A percentile compares a stretch with the other conserved stretches of the same genome.
Evolutionary conservation across 306 rosid species (phyloP).

Genomic region (Acacia melanoxylon): DNA sequence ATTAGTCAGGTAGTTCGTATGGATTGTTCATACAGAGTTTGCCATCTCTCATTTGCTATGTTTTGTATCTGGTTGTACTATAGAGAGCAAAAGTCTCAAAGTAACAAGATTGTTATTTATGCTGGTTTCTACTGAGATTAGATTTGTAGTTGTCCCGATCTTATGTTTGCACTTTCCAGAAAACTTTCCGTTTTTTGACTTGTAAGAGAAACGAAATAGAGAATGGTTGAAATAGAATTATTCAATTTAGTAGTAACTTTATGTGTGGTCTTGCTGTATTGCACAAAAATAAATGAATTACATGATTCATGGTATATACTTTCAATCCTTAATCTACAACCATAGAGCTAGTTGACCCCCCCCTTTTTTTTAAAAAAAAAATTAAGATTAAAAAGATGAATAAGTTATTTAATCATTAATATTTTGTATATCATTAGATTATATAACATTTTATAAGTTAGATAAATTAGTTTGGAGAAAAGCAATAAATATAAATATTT

Average conservation of each 20-base stretch:
- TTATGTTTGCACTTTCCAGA: not conserved
- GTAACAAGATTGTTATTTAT: not conserved
- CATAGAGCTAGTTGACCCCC: too few relatives aligned
- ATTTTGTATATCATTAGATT: too few relatives aligned
- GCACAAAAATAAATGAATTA: not conserved
- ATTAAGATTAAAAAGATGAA: too few relatives aligned
- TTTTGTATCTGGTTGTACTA: constrained; percentile 13
- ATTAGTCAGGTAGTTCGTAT: not conserved
- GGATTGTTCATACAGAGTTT: not conserved
- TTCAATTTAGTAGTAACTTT: not conserved
- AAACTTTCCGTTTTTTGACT: not conserved
- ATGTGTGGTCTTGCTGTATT: not conserved
- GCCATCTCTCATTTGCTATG: not conserved
- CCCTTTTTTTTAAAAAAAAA: too few relatives aligned
- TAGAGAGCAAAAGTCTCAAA: not conserved
- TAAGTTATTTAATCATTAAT: too few relatives aligned
- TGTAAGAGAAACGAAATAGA: not conserved
- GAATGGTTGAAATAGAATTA: not conserved
- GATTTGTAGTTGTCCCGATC: not conserved
- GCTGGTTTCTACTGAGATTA: not conserved
- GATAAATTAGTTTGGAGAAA: too few relatives aligned
- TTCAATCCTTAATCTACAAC: too few relatives aligned
- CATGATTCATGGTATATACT: not conserved
- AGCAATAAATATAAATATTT: too few relatives aligned
- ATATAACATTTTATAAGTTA: too few relatives aligned